Base-by-base conservation (phyloP, 2,329 filamentous ascomycete genomes). In the Thyridium curvatum region DNA sequence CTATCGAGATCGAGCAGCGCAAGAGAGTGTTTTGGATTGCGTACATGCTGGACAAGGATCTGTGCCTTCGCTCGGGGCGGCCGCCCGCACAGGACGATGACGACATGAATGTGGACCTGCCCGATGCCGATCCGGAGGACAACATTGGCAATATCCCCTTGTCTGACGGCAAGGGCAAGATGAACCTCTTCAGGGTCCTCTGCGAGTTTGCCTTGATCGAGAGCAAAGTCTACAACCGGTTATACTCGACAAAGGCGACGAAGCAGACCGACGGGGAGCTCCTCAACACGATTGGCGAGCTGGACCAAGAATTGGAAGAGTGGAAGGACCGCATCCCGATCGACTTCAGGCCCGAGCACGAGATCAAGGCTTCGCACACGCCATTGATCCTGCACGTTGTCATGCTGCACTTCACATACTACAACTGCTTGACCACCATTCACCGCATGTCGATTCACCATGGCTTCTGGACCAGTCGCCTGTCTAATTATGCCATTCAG, bases 361-460 rank as follows among this genome's bases (percentile, higher is more conserved):
- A 96, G 61, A 97, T 98, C 61, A 90, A 89, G 60, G 87, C 88
- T 1, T 85, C 84, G 0, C 88, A 96, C 59, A 94, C 89, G 1
- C 90, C 91, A 1, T 72, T 97, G n/a, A 90, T 97, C 15, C 70
- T 98, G 15, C 91, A 97, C 48, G 80, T 98, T 38, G 90, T 95
- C 44, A 87, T 95, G 58, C 68, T 98, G 41, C 93, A 98, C 60
- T 94, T 98, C 53, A 84, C 88, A 2, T 98, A 98, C 62, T 97
- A 97, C 68, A 98, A 98, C 59, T 96, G 90, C 52, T 66, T 98
- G 37, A 96, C 91, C 1, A 98, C 93, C 0, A 96, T 98, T 47
- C 93, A 98, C 59, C 86, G 93, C 37, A 98, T 97, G 93, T 94
- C 88, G 32, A 86, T 97, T 21, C 93, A 97, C 52, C 90, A 96